Evolutionary conservation across 805 yeast genomes (phyloP).

Genomic region (Teunomyces panamensis): DNA sequence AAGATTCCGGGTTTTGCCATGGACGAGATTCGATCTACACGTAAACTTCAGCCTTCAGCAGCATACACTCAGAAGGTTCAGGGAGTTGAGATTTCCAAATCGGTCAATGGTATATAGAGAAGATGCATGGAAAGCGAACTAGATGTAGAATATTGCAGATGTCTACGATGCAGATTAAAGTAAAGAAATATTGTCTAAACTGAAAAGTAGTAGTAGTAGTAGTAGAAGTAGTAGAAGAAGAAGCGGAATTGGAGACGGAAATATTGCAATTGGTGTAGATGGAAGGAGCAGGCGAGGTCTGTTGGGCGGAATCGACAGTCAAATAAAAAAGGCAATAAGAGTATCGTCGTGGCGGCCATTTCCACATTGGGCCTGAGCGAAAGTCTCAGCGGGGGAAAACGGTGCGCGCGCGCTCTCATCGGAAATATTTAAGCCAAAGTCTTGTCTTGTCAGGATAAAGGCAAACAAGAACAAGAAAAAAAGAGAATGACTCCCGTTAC

Average conservation of each 20-base stretch:
- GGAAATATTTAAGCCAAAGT: too few relatives aligned
- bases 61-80: conserved; percentile 64
- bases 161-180: too few relatives aligned
- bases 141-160: neutral
- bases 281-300: conserved; percentile 8
- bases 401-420: too few relatives aligned
- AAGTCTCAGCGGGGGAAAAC: too few relatives aligned
- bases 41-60: conserved; percentile 67
- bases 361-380: too few relatives aligned
- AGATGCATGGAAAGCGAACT: neutral
- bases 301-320: too few relatives aligned
- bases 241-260: neutral
- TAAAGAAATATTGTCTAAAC: too few relatives aligned
- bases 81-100: conserved; percentile 64
- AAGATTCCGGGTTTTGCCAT: conserved; percentile 90
- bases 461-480: too few relatives aligned
- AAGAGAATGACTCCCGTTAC: conserved; percentile 7
- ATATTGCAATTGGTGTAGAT: neutral
- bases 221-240: too few relatives aligned
- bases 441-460: neutral
- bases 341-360: too few relatives aligned
- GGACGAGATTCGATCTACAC: conserved; percentile 80
- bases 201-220: too few relatives aligned
- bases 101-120: conserved; percentile 46
- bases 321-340: too few relatives aligned